Conservation (phyloP, 2,329 filamentous ascomycete genomes). For the Talaromyces atroroseus region DNA sequence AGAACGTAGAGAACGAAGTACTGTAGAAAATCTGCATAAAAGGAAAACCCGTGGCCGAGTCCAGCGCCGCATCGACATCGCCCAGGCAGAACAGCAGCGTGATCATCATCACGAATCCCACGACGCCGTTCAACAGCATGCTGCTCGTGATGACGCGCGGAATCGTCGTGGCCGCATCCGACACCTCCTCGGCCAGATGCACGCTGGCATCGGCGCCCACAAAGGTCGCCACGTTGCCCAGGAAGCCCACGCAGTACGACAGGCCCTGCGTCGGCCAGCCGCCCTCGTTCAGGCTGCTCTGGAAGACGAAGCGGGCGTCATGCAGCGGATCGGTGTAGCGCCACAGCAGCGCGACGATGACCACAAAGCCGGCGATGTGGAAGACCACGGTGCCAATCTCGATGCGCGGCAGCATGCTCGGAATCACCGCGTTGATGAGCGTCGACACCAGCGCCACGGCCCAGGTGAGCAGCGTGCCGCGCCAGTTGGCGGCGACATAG, state of each 20-base stretch:
- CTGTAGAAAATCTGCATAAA: constrained; percentile 54
- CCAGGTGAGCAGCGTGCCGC: constrained; percentile 41
- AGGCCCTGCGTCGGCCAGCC: constrained; percentile 35
- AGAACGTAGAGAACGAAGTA: constrained; percentile 28
- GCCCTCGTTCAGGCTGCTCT: constrained; percentile 37
- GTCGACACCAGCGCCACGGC: constrained; percentile 36
- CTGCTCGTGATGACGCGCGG: constrained; percentile 48
- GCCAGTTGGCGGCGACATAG: constrained; percentile 40
- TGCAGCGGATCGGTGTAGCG: constrained; percentile 32
- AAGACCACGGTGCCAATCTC: constrained; percentile 38
- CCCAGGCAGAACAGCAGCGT: constrained; percentile 52
- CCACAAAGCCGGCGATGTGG: constrained; percentile 40
- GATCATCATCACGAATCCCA: constrained; percentile 53
- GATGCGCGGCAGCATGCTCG: constrained; percentile 31
- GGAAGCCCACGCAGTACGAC: constrained; percentile 37
- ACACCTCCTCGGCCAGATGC: constrained; percentile 37
- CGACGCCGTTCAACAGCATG: constrained; percentile 46
- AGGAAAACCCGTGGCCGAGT: constrained; percentile 48
- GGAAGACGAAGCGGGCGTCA: constrained; percentile 36
- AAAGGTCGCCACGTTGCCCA: constrained; percentile 36
- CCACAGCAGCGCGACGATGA: constrained; percentile 40
- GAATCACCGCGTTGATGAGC: constrained; percentile 39
- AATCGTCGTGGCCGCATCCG: constrained; percentile 45
- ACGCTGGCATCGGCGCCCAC: constrained; percentile 32
- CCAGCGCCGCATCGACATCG: constrained; percentile 42